Evolutionary conservation across 148 eudicot genomes (phyloP).

Genomic region (Pouteria glomerata): DNA sequence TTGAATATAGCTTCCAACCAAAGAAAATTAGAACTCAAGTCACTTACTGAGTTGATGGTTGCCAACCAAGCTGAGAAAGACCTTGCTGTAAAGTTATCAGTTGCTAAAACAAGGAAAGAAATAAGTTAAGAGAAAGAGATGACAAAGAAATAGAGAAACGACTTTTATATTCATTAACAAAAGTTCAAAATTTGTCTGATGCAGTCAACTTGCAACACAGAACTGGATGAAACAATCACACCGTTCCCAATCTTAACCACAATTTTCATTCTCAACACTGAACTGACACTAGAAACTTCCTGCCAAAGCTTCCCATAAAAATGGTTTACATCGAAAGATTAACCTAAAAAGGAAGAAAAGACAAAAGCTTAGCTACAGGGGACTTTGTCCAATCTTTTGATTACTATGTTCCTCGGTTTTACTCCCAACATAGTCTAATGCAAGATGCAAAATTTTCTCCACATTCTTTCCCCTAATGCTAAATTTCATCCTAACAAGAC

Average conservation of each 20-base stretch:
- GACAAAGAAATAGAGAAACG: background rate
- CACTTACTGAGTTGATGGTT: conserved; percentile 26
- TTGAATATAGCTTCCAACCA: too few relatives aligned
- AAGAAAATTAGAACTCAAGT: too few relatives aligned
- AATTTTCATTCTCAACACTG: background rate
- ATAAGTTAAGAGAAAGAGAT: background rate
- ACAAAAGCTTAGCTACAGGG: background rate
- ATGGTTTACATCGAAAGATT: background rate
- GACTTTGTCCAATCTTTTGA: too few relatives aligned
- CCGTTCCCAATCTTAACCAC: background rate
- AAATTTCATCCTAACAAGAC: too few relatives aligned
- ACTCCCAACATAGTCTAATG: background rate
- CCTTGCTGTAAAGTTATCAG: conserved; percentile 28
- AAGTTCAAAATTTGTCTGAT: background rate
- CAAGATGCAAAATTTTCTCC: background rate
- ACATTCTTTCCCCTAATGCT: too few relatives aligned
- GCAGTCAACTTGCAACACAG: background rate
- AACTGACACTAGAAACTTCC: background rate
- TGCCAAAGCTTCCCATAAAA: background rate
- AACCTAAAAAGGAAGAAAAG: background rate
- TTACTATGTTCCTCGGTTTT: too few relatives aligned
- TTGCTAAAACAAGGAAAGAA: conserved; percentile 23
- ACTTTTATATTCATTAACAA: background rate
- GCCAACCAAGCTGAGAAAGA: conserved; percentile 32
- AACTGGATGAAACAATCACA: too few relatives aligned